Percentiles rank a stretch among this genome's conserved stretches.
These are phyloP conservation scores for Fusarium miscanthi DNA, from an alignment of 2,329 filamentous ascomycete genomes.

Conservation along the genomic window DNA sequence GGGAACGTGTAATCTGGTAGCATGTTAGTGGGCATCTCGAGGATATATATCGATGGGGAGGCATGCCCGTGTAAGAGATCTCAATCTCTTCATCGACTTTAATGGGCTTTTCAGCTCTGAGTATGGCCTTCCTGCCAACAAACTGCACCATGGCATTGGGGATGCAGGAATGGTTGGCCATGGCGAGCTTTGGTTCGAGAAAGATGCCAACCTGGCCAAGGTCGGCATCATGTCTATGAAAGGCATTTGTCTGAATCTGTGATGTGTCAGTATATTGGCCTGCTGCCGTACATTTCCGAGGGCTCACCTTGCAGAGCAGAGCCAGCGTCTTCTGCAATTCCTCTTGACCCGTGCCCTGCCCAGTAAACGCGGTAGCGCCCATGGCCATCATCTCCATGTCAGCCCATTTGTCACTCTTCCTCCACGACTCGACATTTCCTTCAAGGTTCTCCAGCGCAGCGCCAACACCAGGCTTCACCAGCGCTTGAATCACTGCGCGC, in stretches of 20 bases:
- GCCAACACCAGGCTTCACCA: slow-evolving; percentile 54
- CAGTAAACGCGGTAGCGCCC: slow-evolving; percentile 56
- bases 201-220: slow-evolving; percentile 65
- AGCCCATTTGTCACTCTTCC: slow-evolving; percentile 52
- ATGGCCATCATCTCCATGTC: slow-evolving; percentile 63
- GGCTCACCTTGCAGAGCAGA: slow-evolving; percentile 65
- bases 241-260: slow-evolving; percentile 71
- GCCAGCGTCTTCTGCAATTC: slow-evolving; percentile 56
- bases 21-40: neutral
- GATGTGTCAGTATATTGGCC: neutral
- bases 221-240: slow-evolving; percentile 66
- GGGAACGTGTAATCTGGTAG: slow-evolving; percentile 60
- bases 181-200: slow-evolving; percentile 65
- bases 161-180: slow-evolving; percentile 71
- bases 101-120: slow-evolving; percentile 64
- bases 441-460: slow-evolving; percentile 56
- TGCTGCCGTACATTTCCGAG: no score
- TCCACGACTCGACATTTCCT: slow-evolving; percentile 58
- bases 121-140: slow-evolving; percentile 59
- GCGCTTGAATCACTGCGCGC: slow-evolving; percentile 63
- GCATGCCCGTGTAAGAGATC: slow-evolving; percentile 70
- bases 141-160: slow-evolving; percentile 71
- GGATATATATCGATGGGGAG: neutral
- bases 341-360: slow-evolving; percentile 51
- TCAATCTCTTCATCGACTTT: slow-evolving; percentile 65